These are phyloP conservation scores for Beauveria rudraprayagi DNA, from an alignment of 2,329 filamentous ascomycete species.

Conservation along the genomic window DNA sequence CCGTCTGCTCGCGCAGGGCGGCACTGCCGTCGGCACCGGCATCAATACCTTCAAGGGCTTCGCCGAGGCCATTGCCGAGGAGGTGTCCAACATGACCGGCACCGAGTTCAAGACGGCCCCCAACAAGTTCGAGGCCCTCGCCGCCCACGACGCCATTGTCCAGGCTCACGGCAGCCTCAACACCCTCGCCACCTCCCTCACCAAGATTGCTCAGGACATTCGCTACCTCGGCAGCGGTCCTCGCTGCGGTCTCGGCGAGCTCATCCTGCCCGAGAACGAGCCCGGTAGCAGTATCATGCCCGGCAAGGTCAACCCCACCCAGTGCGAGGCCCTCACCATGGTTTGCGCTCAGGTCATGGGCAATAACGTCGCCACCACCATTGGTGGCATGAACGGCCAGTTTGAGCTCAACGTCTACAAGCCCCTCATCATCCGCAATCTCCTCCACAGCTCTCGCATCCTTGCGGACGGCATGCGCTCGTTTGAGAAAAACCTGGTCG, in stretches of 20 bases:
- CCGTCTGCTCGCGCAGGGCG: slow-evolving; percentile 83
- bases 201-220: slow-evolving; percentile 98
- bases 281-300: slow-evolving; percentile 98
- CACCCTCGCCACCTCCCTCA: slow-evolving; percentile 82
- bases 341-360: slow-evolving; percentile 96
- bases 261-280: slow-evolving; percentile 93
- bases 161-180: slow-evolving; percentile 91
- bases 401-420: slow-evolving; percentile 99
- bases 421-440: slow-evolving; percentile 89
- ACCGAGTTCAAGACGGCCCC: slow-evolving; percentile 91
- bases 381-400: slow-evolving; percentile 94
- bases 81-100: slow-evolving; percentile 88
- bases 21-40: slow-evolving; percentile 92
- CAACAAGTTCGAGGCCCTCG: slow-evolving; percentile 98
- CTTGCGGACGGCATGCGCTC: slow-evolving; percentile 88
- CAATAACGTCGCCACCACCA: slow-evolving; percentile 87
- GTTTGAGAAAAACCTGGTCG: slow-evolving; percentile 89
- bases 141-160: slow-evolving; percentile 90
- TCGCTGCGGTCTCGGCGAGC: slow-evolving; percentile 89
- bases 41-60: slow-evolving; percentile 98
- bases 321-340: slow-evolving; percentile 98
- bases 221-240: slow-evolving; percentile 94
- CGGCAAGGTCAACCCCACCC: slow-evolving; percentile 97
- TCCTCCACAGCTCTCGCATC: slow-evolving; percentile 85
- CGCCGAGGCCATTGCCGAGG: slow-evolving; percentile 82